Evolutionary conservation across 495 filamentous ascomycete species (phyloP), one percentile per base, ranked within the genome.

Genomic region (Copromyces sp.): DNA sequence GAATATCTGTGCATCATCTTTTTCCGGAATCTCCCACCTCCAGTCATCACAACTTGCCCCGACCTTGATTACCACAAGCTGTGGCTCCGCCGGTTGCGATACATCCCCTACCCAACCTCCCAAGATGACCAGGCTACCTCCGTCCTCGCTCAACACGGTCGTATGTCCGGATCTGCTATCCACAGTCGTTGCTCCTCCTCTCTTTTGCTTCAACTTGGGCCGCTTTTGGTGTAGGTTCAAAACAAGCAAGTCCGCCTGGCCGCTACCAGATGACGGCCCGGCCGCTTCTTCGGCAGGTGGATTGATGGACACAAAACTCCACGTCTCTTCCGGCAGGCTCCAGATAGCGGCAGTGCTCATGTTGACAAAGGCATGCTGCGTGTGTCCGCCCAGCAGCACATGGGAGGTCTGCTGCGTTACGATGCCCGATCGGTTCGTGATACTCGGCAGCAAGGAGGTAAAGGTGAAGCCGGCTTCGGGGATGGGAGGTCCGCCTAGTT

Each of bases 71-170:
- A 97, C 82, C 2, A 88, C 92, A 14, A 98, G 83, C 77, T 95
- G 93, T 16, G 95, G 95, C 41, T 88, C 81, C 2, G 95, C 95
- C 17, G 94, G 86, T 39, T 89, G 89, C 24, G 81, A 86, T 0
- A 89, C 83, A 81, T 96, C 89, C 16, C 94, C 94, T 14, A 97
- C 92, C 95, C 95, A 98, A 9, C 95, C 95, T 16, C 95, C 95
- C 76, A 93, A 87, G 4, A 98, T 83, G 65, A 96, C 83, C 12
- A 97, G 81, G 68, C 85, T 88, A 39, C 80, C 88, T 3, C 94
- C 93, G 80, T 97, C 94, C 45, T 89, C 84, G 3, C 89, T 92
- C 8, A 97, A 81, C 7, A 96, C 87, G 11, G 95, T 89, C 0
- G 91, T 93, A 75, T 98, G 95, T 2, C 95, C 95, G 4, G 93